Base-by-base conservation (phyloP, 2,329 filamentous ascomycete genomes). In the Atkinsonella texensis region DNA sequence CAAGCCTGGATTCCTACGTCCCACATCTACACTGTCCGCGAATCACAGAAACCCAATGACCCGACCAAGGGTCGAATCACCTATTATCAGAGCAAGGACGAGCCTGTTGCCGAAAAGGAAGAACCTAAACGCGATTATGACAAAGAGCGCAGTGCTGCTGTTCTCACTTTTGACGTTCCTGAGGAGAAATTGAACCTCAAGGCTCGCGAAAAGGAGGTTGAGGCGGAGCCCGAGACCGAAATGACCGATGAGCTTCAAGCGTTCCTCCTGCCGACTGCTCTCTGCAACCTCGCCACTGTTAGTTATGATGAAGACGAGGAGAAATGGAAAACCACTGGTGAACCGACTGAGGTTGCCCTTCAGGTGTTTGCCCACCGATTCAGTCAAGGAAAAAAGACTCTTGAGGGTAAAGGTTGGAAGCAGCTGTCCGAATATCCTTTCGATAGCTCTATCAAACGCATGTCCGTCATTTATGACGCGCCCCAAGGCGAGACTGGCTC, bases 281-380 rank as follows among this genome's bases (percentile, higher is more conserved):
- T 87, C 2, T 85, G 82, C 66, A 87, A 87, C 59, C 72, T 79
- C 33, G 73, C 77, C n/a, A 81, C 76, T 1, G 77, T 81, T 11
- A 71, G 76, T 43, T 74, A 71, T 51, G 76, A 78, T 45, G 70
- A 77, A 0, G 70, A 74, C n/a, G 71, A 76, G 31, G 68, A 70
- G 31, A 71, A 71, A 55, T 87, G 84, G 84, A 75, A 81, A 59
- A 81, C 81, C 1, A 80, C 79, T 12, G 84, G 83, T 12, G 83
- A 87, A 60, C 83, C 84, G 0, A 89, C 85, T 1, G 85, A 89
- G 61, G 84, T 89, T 57, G 85, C 86, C 1, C 76, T 89, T 6
- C 84, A 88, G 57, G 83, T 89, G 8, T 85, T 89, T 58, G 77
- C 85, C 2, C 79, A 82, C 58, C 81, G 85, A 40, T 87, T 89